Percentiles rank a stretch among this genome's conserved stretches.
phyloP scores from a whole-genome alignment of 257 asterid genomes.

The Ajuga chamaepitys region DNA sequence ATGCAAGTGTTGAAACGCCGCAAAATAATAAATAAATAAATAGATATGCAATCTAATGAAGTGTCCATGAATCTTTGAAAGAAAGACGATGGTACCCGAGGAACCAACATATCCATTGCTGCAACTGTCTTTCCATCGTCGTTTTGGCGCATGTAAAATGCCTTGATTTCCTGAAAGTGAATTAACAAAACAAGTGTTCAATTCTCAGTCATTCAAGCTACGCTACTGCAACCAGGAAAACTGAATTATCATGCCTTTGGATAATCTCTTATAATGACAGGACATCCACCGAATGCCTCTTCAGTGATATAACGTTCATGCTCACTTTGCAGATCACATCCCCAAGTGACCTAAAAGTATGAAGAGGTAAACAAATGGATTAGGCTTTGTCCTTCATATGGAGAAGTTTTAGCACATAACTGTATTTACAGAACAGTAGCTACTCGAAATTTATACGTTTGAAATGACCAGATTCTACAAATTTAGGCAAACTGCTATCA shows the following conservation, averaged over 20 bases:
- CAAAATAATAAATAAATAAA: background rate
- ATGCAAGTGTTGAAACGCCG: slow-evolving; percentile 4
- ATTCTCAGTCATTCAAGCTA: background rate
- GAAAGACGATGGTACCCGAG: slow-evolving; percentile 58
- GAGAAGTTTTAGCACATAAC: background rate
- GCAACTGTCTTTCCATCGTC: slow-evolving; percentile 98
- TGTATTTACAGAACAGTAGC: background rate
- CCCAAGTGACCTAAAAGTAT: slow-evolving; percentile 78
- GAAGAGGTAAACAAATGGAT: slow-evolving; percentile 1
- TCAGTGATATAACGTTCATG: slow-evolving; percentile 94
- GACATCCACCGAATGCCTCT: slow-evolving; percentile 86
- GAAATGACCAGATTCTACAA: background rate
- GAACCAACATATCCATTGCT: slow-evolving; percentile 99
- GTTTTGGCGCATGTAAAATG: slow-evolving; percentile 95
- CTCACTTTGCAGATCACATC: slow-evolving; percentile 99
- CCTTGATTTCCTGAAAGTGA: slow-evolving; percentile 72
- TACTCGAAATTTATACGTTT: background rate
- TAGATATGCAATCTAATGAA: too few species aligned
- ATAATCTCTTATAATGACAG: slow-evolving; percentile 91
- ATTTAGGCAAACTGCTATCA: background rate
- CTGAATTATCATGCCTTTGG: slow-evolving; percentile 64
- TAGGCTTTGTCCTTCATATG: background rate
- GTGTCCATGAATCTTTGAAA: background rate
- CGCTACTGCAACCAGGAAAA: background rate
- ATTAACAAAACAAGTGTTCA: slow-evolving; percentile 11